Conservation (phyloP, 176 grass and related monocot genomes). For the Musa beccarii region DNA sequence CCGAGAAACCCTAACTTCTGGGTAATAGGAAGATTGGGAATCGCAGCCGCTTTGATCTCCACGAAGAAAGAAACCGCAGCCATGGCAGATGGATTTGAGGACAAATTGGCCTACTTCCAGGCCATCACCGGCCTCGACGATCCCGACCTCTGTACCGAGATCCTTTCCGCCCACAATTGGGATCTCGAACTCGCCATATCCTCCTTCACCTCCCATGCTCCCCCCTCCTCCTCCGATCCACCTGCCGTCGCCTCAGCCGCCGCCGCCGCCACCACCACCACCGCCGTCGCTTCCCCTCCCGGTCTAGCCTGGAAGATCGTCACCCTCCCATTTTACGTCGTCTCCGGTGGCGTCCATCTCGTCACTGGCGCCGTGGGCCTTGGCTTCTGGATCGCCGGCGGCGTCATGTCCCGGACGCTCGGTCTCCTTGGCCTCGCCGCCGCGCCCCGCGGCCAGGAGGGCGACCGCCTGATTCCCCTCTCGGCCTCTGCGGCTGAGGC, state of each 20-base stretch:
- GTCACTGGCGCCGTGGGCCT: constrained; percentile 51
- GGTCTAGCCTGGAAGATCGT: constrained; percentile 88
- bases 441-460: constrained; percentile 23
- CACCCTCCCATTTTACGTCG: constrained; percentile 84
- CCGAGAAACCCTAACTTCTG: too few relatives aligned
- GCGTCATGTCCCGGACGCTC: constrained; percentile 75
- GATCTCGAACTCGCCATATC: constrained; percentile 76
- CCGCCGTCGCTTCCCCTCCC: constrained; percentile 52
- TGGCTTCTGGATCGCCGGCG: constrained; percentile 76
- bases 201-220: constrained; percentile 37
- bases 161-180: constrained; percentile 89
- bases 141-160: constrained; percentile 72
- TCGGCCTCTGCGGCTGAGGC: constrained; percentile 67
- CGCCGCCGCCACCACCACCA: constrained; percentile 27
- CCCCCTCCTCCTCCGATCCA: not conserved
- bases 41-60: not conserved
- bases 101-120: constrained; percentile 85
- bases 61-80: not conserved
- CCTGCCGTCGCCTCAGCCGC: not conserved
- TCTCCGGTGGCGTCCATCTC: constrained; percentile 45
- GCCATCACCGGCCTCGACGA: constrained; percentile 75
- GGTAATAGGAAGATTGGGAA: too few relatives aligned
- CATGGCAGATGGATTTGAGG: constrained; percentile 58
- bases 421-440: constrained; percentile 56
- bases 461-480: constrained; percentile 29